Evolutionary conservation across 306 rosid species (phyloP), one percentile per base, ranked within the genome.

Genomic region (Medicago lupulina): DNA sequence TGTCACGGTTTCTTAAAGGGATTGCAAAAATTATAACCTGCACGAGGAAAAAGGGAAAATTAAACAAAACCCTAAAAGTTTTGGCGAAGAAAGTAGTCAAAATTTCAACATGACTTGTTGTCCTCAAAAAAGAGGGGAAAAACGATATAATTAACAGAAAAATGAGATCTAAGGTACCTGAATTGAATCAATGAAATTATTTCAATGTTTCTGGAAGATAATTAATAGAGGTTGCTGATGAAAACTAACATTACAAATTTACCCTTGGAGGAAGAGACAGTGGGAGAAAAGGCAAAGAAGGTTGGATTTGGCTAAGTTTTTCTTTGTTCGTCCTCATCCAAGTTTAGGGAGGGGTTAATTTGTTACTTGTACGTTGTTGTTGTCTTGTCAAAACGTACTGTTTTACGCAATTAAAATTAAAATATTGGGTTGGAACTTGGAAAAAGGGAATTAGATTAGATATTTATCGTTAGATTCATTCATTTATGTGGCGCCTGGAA

Each of bases 401-500:
- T 28, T 25, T 58, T 78, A 77, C 18, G 64, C 67, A 77, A 77
- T 28, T 28, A 28, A 28, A 28, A 28, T 53, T 28, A 28, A 28
- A 28, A 28, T 53, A 53, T 53, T 53, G 17, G 17, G 17, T 14
- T 28, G 31, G 31, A 28, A 28, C 31, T 14, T 25, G 28, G 28
- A 25, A 25, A 1, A 12, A 19, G 87, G 58, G 73, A 41, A 80
- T 71, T 71, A 53, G 31, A 28, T 28, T 2, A 44, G 16, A 18
- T 53, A 4, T 55, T 74, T 73, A 14, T 55, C 15, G 39, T 50
- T 39, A 47, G 54, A 65, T 57, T 61, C 16, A 71, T 63, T 78
- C 1, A 9, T 53, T 54, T 78, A 85, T 85, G 88, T 81, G 88
- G 88, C 88, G 88, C 79, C 73, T 64, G 46, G 88, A 62, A 31